Base-by-base conservation (phyloP, 1,139 yeast species). In the Candida glucosophila region DNA sequence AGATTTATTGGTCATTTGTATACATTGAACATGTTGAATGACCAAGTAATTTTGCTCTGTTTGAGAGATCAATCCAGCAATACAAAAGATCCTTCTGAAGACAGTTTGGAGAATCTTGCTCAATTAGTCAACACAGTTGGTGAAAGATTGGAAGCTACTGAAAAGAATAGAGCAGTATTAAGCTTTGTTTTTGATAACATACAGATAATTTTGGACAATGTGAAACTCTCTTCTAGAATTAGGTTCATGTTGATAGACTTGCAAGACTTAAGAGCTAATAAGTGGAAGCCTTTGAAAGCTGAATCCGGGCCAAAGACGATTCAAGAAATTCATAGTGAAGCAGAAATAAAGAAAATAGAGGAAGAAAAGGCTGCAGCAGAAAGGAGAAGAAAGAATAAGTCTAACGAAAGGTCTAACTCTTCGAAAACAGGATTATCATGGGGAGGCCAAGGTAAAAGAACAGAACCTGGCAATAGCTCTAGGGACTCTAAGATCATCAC, bases 1-100 rank as follows among this genome's bases (percentile, higher is more conserved):
- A 81, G 90, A 56, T 86, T 90, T 49, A 85, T 90, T 59, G 98
- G 98, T 56, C 95, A 85, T 62, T 69, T 90, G 47, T 90, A 75
- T 62, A 78, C 81, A 50, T 68, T 82, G 48, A 72, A 74, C 40
- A 67, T 90, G 65, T 64, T 90, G 47, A 73, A 81, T 32, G 85
- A 77, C 45, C 77, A 72, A 47, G 85, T 88, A 47, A 83, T 90
- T 51, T 68, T 73, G 45, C 65, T 67, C 35, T 88, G 97, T 65
- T 67, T 90, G 52, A 62, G 64, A 33, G 80, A 73, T 49, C 73
- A 85, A 51, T 61, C 77, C 39, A 59, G 64, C 41, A 63, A 70
- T 43, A 60, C 62, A 18, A 69, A 58, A 29, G 76, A 77, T 43
- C 95, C 96, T 29, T 67, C 83, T 26, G 98, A 92, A 54, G 98